Percentiles rank a stretch among this genome's conserved stretches.
Conservation (phyloP, 805 yeast species). For the Blastobotrys mokoenaii region DNA sequence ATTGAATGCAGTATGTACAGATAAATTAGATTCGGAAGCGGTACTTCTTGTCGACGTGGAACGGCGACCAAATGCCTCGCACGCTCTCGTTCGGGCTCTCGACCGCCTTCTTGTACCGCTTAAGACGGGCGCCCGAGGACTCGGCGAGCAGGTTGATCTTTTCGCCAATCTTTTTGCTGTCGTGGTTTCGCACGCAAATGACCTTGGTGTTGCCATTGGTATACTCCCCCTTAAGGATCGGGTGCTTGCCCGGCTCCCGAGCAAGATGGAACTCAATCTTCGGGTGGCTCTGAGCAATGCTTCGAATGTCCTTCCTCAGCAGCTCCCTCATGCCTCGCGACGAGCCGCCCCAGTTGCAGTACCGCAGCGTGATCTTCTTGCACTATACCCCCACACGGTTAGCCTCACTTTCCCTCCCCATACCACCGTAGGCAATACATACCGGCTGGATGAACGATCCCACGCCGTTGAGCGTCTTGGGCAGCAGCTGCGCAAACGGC, state of each 20-base stretch:
- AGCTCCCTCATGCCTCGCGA: constrained; percentile 77
- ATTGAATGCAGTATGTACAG: too few relatives aligned
- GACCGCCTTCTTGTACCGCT: constrained; percentile 68
- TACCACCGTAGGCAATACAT: neutral
- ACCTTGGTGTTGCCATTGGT: constrained; percentile 40
- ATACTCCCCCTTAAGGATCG: constrained; percentile 57
- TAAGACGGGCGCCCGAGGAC: constrained; percentile 55
- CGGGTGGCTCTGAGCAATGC: constrained; percentile 53
- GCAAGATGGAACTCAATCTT: constrained; percentile 63
- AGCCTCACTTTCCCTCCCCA: neutral
- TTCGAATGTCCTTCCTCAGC: constrained; percentile 42
- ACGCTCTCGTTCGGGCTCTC: constrained; percentile 72
- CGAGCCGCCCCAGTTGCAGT: constrained; percentile 94
- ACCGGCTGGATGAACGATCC: constrained; percentile 29
- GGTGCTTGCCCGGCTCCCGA: constrained; percentile 69
- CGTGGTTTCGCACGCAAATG: constrained; percentile 71
- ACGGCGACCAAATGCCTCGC: constrained; percentile 97
- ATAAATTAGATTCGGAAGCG: constrained; percentile 37
- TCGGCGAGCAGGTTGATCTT: constrained; percentile 58
- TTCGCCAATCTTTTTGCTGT: constrained; percentile 49
- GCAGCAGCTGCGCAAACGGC: constrained; percentile 8
- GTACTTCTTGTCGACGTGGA: constrained; percentile 55
- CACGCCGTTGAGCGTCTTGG: constrained; percentile 25
- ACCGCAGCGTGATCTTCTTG: constrained; percentile 63
- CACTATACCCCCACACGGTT: constrained; percentile 33